Evolutionary conservation across 495 filamentous ascomycete genomes (phyloP).

Genomic region (Penicillium malachiteum): DNA sequence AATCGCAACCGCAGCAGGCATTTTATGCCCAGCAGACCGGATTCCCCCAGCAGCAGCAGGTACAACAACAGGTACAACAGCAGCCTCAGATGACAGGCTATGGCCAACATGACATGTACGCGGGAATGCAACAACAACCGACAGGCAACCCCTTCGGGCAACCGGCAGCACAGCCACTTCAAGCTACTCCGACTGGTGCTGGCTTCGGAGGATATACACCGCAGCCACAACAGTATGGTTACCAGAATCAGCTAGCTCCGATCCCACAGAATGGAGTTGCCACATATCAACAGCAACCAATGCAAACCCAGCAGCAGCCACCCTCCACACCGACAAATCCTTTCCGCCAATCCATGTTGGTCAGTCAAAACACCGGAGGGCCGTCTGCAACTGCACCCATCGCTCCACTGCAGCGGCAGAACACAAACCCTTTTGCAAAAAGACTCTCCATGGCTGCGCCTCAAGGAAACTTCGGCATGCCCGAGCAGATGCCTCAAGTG

Average conservation of each 20-base stretch:
- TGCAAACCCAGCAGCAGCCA: slow-evolving; percentile 38
- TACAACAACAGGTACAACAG: slow-evolving; percentile 45
- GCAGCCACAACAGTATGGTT: slow-evolving; percentile 56
- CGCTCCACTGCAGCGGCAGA: slow-evolving; percentile 55
- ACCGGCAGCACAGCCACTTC: slow-evolving; percentile 44
- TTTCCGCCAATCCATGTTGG: slow-evolving; percentile 82
- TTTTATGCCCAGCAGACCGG: slow-evolving; percentile 40
- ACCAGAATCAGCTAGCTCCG: slow-evolving; percentile 48
- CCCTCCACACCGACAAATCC: slow-evolving; percentile 75
- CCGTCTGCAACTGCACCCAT: slow-evolving; percentile 25
- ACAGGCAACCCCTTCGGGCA: slow-evolving; percentile 19
- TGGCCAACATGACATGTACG: slow-evolving; percentile 25
- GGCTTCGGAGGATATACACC: slow-evolving; percentile 86
- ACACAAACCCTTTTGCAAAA: slow-evolving; percentile 84
- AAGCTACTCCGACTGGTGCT: slow-evolving; percentile 68
- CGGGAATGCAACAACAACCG: slow-evolving; percentile 48
- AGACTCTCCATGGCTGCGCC: slow-evolving; percentile 46
- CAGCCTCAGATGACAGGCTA: slow-evolving; percentile 36
- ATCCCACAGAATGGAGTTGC: slow-evolving; percentile 67
- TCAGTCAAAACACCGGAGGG: slow-evolving; percentile 51
- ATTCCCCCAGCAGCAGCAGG: slow-evolving; percentile 43
- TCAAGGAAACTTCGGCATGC: slow-evolving; percentile 26
- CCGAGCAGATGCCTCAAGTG: slow-evolving; percentile 39
- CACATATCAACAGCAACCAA: slow-evolving; percentile 42
- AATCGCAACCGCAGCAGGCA: slow-evolving; percentile 23